Percentiles rank a stretch among this genome's conserved stretches.
Evolutionary conservation across 1,284 basidiomycete species (phyloP).

Genomic region (Cryptococcus sp.): DNA sequence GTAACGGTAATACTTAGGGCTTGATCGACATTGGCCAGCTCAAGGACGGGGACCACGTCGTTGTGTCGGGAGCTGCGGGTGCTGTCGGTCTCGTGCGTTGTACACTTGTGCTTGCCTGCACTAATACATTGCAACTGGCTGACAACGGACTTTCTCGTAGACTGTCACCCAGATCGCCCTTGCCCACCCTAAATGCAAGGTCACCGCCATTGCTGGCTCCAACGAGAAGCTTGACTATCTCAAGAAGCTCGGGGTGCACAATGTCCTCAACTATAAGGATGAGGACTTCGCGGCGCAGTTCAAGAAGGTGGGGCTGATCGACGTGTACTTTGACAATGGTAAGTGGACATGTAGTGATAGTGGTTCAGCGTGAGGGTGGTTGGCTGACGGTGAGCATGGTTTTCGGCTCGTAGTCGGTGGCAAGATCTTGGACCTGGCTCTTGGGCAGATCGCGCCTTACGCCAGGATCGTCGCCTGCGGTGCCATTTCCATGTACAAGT

Average conservation of each 20-base stretch:
- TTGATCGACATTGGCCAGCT: conserved; percentile 71
- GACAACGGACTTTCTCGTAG: conserved; percentile 57
- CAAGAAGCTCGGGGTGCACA: conserved; percentile 74
- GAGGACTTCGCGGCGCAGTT: conserved; percentile 62
- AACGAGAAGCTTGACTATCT: conserved; percentile 80
- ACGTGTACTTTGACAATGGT: conserved; percentile 82
- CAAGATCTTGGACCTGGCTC: conserved; percentile 65
- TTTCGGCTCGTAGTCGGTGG: conserved; percentile 67
- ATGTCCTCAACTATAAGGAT: conserved; percentile 83
- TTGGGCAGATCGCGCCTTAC: conserved; percentile 68
- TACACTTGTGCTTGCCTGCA: background rate
- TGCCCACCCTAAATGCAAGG: conserved; percentile 55
- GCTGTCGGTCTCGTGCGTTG: conserved; percentile 59
- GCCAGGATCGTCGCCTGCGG: conserved; percentile 74
- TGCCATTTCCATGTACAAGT: conserved; percentile 59
- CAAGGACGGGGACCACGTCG: conserved; percentile 70
- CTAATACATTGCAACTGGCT: no score
- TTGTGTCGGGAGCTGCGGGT: conserved; percentile 87
- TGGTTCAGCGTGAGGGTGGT: background rate
- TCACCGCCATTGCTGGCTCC: conserved; percentile 77
- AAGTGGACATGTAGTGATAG: conserved; percentile 13
- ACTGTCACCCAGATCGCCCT: conserved; percentile 64
- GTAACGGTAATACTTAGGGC: conserved; percentile 55
- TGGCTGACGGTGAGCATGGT: background rate
- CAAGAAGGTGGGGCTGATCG: conserved; percentile 56